Evolutionary conservation across 2,329 filamentous ascomycete genomes (phyloP), one percentile per base, ranked within the genome.

Genomic region (Phialophora macrospora): DNA sequence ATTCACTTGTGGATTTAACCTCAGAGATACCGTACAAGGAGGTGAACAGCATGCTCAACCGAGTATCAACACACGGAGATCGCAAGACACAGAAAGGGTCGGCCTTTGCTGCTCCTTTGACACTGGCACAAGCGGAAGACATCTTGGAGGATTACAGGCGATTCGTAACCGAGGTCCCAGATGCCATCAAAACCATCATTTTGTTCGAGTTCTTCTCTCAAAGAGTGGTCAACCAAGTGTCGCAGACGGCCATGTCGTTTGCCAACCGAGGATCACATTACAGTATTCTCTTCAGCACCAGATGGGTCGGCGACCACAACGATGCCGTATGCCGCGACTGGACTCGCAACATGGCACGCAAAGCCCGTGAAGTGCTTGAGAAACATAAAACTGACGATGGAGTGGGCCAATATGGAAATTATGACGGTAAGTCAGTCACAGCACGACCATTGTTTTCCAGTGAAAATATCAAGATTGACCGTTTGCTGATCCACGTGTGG

Each of bases 141-240:
- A 71, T 78, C 3, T 72, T 77, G 5, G 72, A 75, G 1, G 68
- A 59, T 1, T 77, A 80, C 41, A 41, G 70, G 1, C 73, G 76
- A 5, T 72, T 78, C 49, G 74, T 72, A 9, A 62, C 67, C 0
- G 74, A 72, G 54, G 61, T 64, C 28, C 55, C 60, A 2, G 72
- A 78, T 22, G 62, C 72, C 0, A 74, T 77, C 2, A 66, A 75
- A 7, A 75, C 70, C 51, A 62, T 74, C 0, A 70, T 81, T 1
- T 72, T 79, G 1, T 77, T 81, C 3, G 82, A 84, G 67, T 75
- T 80, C 24, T 77, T 78, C 20, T 76, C 81, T n/a, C 77, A 78
- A 62, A 71, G 73, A 3, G 78, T 80, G 69, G 74, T 80, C 28
- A 55, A 32, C 26, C 81, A 4, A 70, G 74, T 0, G 67, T 75